phyloP scores from a whole-genome alignment of 164 flowering plant genomes.

The Magnolia officinalis region DNA sequence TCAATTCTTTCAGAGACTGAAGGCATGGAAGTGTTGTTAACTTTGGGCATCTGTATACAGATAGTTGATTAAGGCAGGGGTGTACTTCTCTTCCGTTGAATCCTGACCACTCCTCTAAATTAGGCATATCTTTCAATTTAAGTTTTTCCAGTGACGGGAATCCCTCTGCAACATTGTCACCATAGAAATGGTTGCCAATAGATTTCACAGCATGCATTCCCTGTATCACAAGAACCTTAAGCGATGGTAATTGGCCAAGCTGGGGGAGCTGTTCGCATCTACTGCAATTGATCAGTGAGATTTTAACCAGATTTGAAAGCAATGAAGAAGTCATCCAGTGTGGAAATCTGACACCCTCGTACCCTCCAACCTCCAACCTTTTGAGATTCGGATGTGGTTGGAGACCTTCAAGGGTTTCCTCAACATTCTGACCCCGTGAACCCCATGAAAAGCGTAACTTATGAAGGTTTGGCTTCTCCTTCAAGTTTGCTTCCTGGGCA shows the following conservation, averaged over 20 bases:
- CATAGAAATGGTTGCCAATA: neutral
- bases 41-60: slow-evolving; percentile 10
- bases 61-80: slow-evolving; percentile 5
- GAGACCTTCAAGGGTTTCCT: neutral
- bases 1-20: neutral
- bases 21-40: slow-evolving; percentile 8
- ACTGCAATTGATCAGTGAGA: neutral
- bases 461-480: neutral
- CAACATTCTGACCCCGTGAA: neutral
- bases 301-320: neutral
- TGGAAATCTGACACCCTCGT: neutral
- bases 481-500: neutral
- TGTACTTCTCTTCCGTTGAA: neutral
- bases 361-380: neutral
- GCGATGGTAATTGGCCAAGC: neutral
- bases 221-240: neutral
- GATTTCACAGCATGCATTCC: too few relatives aligned
- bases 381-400: neutral
- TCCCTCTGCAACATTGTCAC: neutral
- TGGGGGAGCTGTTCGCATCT: neutral
- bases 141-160: slow-evolving; percentile 14
- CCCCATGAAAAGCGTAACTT: neutral
- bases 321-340: neutral
- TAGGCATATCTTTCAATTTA: neutral
- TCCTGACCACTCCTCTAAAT: slow-evolving; percentile 14